Base-by-base conservation (phyloP, 2,329 filamentous ascomycete species). In the Cytospora leucostoma region DNA sequence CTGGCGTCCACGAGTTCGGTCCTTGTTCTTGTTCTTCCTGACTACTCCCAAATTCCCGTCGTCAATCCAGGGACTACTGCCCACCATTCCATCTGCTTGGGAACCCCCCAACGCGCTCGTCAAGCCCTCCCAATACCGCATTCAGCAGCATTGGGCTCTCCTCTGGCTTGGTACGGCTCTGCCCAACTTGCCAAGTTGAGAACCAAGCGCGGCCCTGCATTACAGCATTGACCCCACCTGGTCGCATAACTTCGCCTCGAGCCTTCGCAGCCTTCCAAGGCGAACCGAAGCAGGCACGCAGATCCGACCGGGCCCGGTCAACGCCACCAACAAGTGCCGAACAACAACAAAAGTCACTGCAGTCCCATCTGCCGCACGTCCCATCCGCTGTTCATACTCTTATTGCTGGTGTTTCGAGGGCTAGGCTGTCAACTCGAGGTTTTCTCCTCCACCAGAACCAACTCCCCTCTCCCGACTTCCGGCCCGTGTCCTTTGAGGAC, bases 401-500 rank as follows among this genome's bases (percentile, higher is more conserved):
- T 40, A 19, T 35, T 52, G 44, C n/a, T 47, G 44, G 13, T 47
- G 44, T 4, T 27, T 21, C 44, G 21, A 47, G 44, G 44, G 13
- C 44, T 12, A 12, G n/a, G 19, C 44, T 27, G 27, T 27, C 44
- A 47, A 47, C 44, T 66, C 51, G 13, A 33, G 37, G 32, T 21
- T 12, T 19, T 47, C 19, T 60, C 33, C 53, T 40, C n/a, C 21
- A 19, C 52, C 61, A 52, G 44, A 54, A 56, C 40, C 10, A 34
- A 52, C 52, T 27, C 27, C 52, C 7, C 32, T 34, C 55, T 37
- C 61, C 47, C 61, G 57, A 58, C 21, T 56, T 52, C 61, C 64
- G 49, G 61, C 44, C 49, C 72, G 74, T 75, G 75, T 78, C 74
- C 75, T 78, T 69, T 72, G 72, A 73, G 75, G 77, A 74, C 76